A percentile compares a stretch with the other conserved stretches of the same genome.
Evolutionary conservation across 345 rosid genomes (phyloP).

Genomic region (Turritis glabra): DNA sequence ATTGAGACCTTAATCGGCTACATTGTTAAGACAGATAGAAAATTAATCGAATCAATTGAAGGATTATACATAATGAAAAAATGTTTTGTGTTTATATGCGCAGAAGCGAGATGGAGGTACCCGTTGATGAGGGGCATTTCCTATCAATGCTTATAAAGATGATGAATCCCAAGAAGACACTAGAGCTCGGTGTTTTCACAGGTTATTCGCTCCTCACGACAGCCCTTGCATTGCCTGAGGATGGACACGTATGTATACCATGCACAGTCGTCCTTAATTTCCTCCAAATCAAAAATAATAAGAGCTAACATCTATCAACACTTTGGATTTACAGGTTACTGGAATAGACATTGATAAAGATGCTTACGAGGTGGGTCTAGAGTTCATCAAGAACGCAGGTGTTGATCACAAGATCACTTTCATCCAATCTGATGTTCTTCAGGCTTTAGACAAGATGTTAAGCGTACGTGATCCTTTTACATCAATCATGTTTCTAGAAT

Average conservation of each 20-base stretch:
- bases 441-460: constrained; percentile 45
- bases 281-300: neutral
- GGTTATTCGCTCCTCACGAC: constrained; percentile 57
- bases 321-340: constrained; percentile 41
- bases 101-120: constrained; percentile 40
- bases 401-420: constrained; percentile 57
- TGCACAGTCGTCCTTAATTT: neutral
- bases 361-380: constrained; percentile 56
- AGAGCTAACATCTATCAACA: neutral
- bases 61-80: neutral
- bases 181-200: constrained; percentile 61
- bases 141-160: constrained; percentile 48
- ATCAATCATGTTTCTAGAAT: too few relatives aligned
- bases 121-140: constrained; percentile 53
- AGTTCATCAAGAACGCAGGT: constrained; percentile 52
- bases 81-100: neutral
- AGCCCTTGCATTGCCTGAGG: constrained; percentile 47
- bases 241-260: constrained; percentile 43
- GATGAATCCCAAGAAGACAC: constrained; percentile 45
- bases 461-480: constrained; percentile 33
- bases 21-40: neutral
- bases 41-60: neutral
- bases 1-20: too few relatives aligned
- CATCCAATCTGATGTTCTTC: constrained; percentile 45
- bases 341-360: constrained; percentile 51